A percentile compares a stretch with the other conserved stretches of the same genome.
Conservation (phyloP, 306 rosid genomes). For the Ormosia semicastrata region DNA sequence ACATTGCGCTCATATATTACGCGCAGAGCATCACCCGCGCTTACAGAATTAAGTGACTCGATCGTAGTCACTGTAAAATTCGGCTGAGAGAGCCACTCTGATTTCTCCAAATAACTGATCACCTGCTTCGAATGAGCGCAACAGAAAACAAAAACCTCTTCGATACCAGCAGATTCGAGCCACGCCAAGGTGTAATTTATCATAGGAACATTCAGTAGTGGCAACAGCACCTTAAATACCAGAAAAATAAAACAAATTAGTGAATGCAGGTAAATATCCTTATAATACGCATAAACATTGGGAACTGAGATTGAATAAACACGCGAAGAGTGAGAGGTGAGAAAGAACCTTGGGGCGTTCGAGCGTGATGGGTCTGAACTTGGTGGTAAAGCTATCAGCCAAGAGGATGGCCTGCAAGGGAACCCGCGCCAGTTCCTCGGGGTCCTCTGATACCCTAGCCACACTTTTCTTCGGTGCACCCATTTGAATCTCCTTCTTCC, state of each 20-base stretch:
- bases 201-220: constrained; percentile 87
- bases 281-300: no score
- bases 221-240: constrained; percentile 67
- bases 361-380: constrained; percentile 94
- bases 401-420: constrained; percentile 85
- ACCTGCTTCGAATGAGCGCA: constrained; percentile 94
- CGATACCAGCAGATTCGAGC: constrained; percentile 98
- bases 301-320: no score
- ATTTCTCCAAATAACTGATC: constrained; percentile 68
- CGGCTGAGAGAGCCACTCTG: constrained; percentile 82
- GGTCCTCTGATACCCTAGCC: constrained; percentile 73
- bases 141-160: constrained; percentile 93
- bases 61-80: constrained; percentile 67
- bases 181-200: constrained; percentile 84
- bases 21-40: constrained; percentile 95
- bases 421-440: constrained; percentile 75
- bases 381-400: constrained; percentile 90
- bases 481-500: constrained; percentile 33
- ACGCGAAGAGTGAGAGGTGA: background rate
- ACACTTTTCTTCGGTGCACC: constrained; percentile 74
- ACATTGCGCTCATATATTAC: constrained; percentile 89
- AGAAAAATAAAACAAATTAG: no score
- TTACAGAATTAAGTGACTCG: constrained; percentile 82
- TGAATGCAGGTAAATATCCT: no score
- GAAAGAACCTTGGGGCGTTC: constrained; percentile 82